Conservation (phyloP, 371 early-diverging fungal species). For the Mucor lusitanicus region DNA sequence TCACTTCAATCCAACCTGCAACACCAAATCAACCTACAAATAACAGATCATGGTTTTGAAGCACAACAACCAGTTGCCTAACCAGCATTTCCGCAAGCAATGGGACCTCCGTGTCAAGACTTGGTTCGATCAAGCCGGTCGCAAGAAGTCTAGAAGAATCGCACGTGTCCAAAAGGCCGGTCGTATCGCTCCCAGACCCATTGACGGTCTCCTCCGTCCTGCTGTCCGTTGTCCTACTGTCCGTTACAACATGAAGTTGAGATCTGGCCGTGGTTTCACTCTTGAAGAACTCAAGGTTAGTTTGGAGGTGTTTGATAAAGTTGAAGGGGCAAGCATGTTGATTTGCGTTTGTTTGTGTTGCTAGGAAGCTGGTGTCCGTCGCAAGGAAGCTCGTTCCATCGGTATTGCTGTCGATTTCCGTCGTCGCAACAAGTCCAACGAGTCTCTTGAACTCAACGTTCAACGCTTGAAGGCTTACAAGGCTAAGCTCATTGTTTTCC, state of each 20-base stretch:
- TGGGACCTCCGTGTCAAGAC: conserved; percentile 98
- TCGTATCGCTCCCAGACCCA: conserved; percentile 95
- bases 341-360: background rate
- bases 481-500: conserved; percentile 93
- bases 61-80: conserved; percentile 99
- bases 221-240: conserved; percentile 98
- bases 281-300: conserved; percentile 96
- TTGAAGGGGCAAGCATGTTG: background rate
- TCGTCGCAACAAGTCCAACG: conserved; percentile 96
- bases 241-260: conserved; percentile 99
- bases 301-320: background rate
- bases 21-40: background rate
- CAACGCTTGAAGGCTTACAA: conserved; percentile 97
- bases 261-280: conserved; percentile 99
- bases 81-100: conserved; percentile 99
- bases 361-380: conserved; percentile 91
- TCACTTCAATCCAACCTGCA: background rate
- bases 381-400: conserved; percentile 94
- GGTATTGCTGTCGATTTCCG: conserved; percentile 99
- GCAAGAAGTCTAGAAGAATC: conserved; percentile 89
- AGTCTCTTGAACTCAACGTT: conserved; percentile 94
- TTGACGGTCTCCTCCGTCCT: conserved; percentile 97
- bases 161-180: conserved; percentile 96
- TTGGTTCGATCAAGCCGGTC: conserved; percentile 99
- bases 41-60: conserved; percentile 69